Conservation (phyloP, 768 basidiomycete species). For the Jaapia argillacea region DNA sequence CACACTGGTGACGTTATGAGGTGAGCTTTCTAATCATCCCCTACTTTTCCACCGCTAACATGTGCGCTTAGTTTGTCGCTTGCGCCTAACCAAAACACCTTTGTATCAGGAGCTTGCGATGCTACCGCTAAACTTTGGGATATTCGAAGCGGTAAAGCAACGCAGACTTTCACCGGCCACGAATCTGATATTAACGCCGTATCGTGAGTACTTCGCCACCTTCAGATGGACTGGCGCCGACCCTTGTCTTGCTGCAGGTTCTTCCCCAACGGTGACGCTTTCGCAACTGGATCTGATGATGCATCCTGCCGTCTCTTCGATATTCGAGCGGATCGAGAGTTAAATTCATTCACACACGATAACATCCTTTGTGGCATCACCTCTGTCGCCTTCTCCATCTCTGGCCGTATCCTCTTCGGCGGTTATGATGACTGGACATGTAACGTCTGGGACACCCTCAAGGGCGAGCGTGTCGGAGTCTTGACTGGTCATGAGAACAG, state of each 20-base stretch:
- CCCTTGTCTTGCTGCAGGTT: constrained; percentile 46
- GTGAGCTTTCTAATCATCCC: constrained; percentile 32
- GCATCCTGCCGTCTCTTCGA: constrained; percentile 98
- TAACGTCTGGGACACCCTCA: constrained; percentile 99
- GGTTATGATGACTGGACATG: constrained; percentile 99
- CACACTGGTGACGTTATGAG: constrained; percentile 99
- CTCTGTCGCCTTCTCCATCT: constrained; percentile 97
- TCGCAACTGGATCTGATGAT: constrained; percentile 97
- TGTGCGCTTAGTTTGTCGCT: constrained; percentile 66
- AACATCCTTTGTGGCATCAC: constrained; percentile 99
- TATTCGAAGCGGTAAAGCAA: constrained; percentile 93
- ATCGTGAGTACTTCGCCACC: constrained; percentile 49
- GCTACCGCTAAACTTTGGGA: constrained; percentile 99
- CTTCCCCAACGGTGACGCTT: constrained; percentile 99
- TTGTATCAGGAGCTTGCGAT: constrained; percentile 99
- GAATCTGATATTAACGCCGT: constrained; percentile 99
- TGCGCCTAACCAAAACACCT: constrained; percentile 87
- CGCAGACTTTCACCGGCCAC: constrained; percentile 97
- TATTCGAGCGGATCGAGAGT: constrained; percentile 92
- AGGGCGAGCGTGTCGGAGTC: constrained; percentile 96
- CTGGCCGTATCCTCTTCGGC: constrained; percentile 94
- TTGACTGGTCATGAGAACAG: constrained; percentile 97
- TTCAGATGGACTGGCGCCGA: constrained; percentile 5
- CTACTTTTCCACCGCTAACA: constrained; percentile 7
- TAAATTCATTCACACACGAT: constrained; percentile 96